phyloP scores from a whole-genome alignment of 495 filamentous ascomycete species.

The Podospora conica region DNA sequence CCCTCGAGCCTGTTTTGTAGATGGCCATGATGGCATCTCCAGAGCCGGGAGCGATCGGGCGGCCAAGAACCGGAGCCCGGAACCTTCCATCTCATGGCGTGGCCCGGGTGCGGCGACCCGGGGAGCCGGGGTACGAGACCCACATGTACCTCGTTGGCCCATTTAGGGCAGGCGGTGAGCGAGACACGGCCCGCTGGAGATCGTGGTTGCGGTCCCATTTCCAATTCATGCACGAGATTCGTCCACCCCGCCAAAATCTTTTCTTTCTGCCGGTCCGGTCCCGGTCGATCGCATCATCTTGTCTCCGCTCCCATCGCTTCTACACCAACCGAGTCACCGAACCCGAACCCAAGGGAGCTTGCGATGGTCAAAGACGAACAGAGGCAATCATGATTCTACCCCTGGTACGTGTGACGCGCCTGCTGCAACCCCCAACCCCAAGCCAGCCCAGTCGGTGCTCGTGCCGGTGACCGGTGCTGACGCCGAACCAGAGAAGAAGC shows the following conservation, averaged over 20 bases:
- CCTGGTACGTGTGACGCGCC: constrained; percentile 15
- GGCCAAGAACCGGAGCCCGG: not conserved
- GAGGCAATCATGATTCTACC: constrained; percentile 20
- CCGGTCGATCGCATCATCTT: not conserved
- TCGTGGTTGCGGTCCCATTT: not conserved
- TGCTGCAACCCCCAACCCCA: not conserved
- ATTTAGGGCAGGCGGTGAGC: not conserved
- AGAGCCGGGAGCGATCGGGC: not conserved
- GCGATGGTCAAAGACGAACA: constrained; percentile 9
- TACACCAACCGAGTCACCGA: not conserved
- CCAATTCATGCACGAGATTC: not conserved
- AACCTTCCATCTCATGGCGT: not conserved
- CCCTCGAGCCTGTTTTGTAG: too few relatives aligned
- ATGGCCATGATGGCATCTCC: too few relatives aligned
- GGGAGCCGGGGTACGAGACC: not conserved
- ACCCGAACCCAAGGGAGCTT: not conserved
- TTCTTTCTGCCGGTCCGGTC: constrained; percentile 3
- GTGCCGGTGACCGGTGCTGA: not conserved
- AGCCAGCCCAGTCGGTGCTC: not conserved
- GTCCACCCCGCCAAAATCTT: not conserved
- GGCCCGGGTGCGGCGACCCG: not conserved
- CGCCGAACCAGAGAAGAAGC: constrained; percentile 22
- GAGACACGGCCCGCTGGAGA: not conserved
- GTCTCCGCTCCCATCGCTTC: not conserved
- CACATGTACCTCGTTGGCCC: not conserved